Conservation (phyloP, 495 filamentous ascomycete genomes). For the Talaromyces borbonicus region DNA sequence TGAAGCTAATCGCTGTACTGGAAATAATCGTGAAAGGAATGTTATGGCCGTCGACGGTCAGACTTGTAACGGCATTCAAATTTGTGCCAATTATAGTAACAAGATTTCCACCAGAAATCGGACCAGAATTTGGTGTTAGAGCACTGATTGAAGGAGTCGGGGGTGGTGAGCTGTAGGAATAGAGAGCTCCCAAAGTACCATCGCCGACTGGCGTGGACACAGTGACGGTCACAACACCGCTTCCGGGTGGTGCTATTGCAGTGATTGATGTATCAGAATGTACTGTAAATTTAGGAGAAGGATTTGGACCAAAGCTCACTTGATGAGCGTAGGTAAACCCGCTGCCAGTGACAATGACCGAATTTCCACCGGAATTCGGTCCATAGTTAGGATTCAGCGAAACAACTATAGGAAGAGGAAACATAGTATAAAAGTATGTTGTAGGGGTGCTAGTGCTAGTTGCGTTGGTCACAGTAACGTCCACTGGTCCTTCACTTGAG, state of each 20-base stretch:
- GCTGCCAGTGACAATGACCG: not conserved
- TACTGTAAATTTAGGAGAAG: not conserved
- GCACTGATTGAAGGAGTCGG: not conserved
- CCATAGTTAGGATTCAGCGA: not conserved
- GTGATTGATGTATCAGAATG: not conserved
- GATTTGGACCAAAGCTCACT: not conserved
- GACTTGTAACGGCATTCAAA: not conserved
- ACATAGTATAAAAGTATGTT: not conserved
- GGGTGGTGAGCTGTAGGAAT: not conserved
- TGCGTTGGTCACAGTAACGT: not conserved
- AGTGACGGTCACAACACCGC: not conserved
- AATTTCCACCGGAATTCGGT: not conserved
- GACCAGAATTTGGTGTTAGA: not conserved
- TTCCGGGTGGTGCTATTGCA: not conserved
- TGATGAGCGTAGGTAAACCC: not conserved
- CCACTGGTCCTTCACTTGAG: too few relatives aligned
- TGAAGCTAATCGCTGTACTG: not conserved
- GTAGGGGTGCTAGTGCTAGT: not conserved
- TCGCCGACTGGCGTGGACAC: not conserved
- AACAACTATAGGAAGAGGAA: not conserved
- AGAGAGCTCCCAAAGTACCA: not conserved
- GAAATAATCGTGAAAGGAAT: not conserved
- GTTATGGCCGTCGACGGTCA: not conserved
- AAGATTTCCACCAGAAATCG: not conserved
- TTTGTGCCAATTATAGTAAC: conserved; percentile 4